phyloP scores from a whole-genome alignment of 2,329 filamentous ascomycete species.

The Aspergillus sp. region DNA sequence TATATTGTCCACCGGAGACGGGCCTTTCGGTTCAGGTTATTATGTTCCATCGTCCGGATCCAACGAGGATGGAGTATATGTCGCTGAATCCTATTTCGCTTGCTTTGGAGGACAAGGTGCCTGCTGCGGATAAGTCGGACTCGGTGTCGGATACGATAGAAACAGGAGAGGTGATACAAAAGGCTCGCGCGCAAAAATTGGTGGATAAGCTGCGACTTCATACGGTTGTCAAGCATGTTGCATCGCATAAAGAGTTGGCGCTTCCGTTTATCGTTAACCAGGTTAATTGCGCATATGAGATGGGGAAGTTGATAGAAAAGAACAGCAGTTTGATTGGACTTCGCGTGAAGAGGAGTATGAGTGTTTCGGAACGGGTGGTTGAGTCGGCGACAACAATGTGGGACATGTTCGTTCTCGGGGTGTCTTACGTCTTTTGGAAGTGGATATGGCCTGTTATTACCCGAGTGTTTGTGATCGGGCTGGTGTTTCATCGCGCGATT shows the following conservation, averaged over 20 bases:
- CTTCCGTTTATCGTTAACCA: constrained; percentile 83
- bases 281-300: constrained; percentile 92
- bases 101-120: constrained; percentile 72
- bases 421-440: constrained; percentile 69
- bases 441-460: constrained; percentile 79
- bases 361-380: constrained; percentile 90
- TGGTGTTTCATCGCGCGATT: constrained; percentile 76
- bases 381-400: constrained; percentile 87
- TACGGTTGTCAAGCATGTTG: constrained; percentile 73
- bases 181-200: constrained; percentile 63
- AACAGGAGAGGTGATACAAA: constrained; percentile 69
- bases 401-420: constrained; percentile 67
- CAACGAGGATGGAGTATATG: constrained; percentile 91
- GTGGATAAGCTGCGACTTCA: constrained; percentile 87
- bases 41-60: constrained; percentile 81
- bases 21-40: constrained; percentile 81
- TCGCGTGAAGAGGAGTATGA: constrained; percentile 78
- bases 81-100: constrained; percentile 87
- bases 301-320: constrained; percentile 80
- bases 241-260: constrained; percentile 79
- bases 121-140: constrained; percentile 31
- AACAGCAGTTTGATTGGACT: constrained; percentile 84
- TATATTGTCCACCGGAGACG: constrained; percentile 66
- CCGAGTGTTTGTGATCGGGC: constrained; percentile 69
- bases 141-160: constrained; percentile 59